Conservation (phyloP, 2,329 filamentous ascomycete species). For the Helotiales sp. region DNA sequence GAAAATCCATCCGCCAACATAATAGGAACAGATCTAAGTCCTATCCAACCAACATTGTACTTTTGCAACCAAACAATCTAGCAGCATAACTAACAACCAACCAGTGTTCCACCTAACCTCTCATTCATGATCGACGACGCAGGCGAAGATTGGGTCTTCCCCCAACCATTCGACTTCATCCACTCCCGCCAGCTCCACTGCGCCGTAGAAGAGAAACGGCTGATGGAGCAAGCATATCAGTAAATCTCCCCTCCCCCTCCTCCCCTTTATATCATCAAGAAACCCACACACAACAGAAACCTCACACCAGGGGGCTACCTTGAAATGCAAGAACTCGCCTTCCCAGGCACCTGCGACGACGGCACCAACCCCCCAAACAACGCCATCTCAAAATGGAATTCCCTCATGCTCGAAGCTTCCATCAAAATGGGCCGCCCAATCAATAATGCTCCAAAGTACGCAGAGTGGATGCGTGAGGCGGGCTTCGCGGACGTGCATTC, state of each 20-base stretch:
- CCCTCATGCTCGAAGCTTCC: conserved; percentile 28
- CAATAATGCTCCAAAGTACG: conserved; percentile 17
- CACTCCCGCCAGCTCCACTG: conserved; percentile 47
- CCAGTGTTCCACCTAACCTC: conserved; percentile 44
- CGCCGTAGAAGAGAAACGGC: conserved; percentile 46
- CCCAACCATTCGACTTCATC: conserved; percentile 21
- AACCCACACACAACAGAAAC: conserved; percentile 3
- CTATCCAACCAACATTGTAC: conserved; percentile 37
- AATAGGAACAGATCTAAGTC: conserved; percentile 40
- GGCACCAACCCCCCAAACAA: conserved; percentile 38
- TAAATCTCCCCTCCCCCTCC: not conserved
- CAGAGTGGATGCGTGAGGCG: conserved; percentile 50
- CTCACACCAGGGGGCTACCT: conserved; percentile 22
- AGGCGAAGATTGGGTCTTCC: conserved; percentile 49
- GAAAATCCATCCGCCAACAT: conserved; percentile 37
- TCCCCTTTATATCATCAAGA: conserved; percentile 21
- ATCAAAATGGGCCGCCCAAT: conserved; percentile 21
- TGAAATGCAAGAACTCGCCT: conserved; percentile 25
- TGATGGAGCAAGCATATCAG: conserved; percentile 31
- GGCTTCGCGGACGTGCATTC: conserved; percentile 59
- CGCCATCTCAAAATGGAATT: conserved; percentile 30
- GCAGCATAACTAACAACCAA: conserved; percentile 50
- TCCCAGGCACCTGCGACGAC: conserved; percentile 16
- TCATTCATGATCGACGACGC: conserved; percentile 46
- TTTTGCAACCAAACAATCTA: conserved; percentile 41